Conservation (phyloP, 1,139 yeast genomes). For the Hyphopichia burtonii region DNA sequence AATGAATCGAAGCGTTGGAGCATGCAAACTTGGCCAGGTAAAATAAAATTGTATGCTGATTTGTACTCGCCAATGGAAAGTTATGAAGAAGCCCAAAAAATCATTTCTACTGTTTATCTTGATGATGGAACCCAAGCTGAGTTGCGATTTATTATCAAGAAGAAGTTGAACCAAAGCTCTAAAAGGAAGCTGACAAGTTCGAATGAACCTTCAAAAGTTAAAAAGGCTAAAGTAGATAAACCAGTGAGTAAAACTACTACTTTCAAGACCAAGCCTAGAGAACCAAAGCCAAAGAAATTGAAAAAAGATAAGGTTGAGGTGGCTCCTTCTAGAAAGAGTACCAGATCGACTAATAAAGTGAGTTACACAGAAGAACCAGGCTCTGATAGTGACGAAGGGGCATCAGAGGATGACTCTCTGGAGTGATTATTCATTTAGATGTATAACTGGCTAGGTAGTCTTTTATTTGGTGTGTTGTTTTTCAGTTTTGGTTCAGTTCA, state of each 20-base stretch:
- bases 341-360: conserved; percentile 36
- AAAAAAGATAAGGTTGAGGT: conserved; percentile 40
- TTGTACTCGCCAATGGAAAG: conserved; percentile 57
- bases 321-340: conserved; percentile 43
- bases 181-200: conserved; percentile 9
- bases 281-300: background rate
- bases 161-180: conserved; percentile 15
- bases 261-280: conserved; percentile 3
- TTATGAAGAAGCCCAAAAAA: conserved; percentile 41
- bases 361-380: conserved; percentile 36
- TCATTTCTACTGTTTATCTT: conserved; percentile 49
- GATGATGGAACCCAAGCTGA: conserved; percentile 39
- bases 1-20: conserved; percentile 66
- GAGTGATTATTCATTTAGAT: background rate
- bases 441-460: background rate
- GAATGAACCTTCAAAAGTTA: background rate
- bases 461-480: background rate
- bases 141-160: conserved; percentile 26
- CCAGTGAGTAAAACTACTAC: conserved; percentile 2
- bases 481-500: no score
- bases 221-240: conserved; percentile 2
- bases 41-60: conserved; percentile 64
- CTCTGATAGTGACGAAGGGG: conserved; percentile 21
- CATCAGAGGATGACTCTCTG: conserved; percentile 15
- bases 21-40: conserved; percentile 80